phyloP scores from a whole-genome alignment of 805 yeast species.

The Lipomyces chichibuensis region DNA sequence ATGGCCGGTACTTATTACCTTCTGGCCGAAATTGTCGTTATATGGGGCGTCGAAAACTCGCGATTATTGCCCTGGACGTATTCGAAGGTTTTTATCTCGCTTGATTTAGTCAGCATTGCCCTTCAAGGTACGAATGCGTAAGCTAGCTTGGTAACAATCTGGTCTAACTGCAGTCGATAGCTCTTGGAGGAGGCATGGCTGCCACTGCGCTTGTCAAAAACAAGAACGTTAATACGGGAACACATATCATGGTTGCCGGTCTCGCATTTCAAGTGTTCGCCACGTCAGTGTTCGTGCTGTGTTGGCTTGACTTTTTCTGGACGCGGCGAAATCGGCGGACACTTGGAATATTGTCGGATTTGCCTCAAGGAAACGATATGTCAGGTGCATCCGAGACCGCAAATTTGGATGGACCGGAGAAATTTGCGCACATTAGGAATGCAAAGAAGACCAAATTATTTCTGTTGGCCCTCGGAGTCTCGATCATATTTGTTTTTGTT shows the following conservation, averaged over 20 bases:
- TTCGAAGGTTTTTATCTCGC: slow-evolving; percentile 63
- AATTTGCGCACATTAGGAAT: slow-evolving; percentile 21
- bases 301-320: slow-evolving; percentile 6
- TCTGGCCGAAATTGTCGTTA: slow-evolving; percentile 65
- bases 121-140: slow-evolving; percentile 51
- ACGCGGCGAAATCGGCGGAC: slow-evolving; percentile 3
- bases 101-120: slow-evolving; percentile 65
- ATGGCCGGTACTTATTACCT: slow-evolving; percentile 82
- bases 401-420: slow-evolving; percentile 5
- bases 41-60: slow-evolving; percentile 59
- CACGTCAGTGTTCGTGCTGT: slow-evolving; percentile 59
- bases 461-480: slow-evolving; percentile 7
- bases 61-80: slow-evolving; percentile 59
- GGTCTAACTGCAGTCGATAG: not conserved
- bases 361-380: slow-evolving; percentile 2
- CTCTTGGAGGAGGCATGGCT: slow-evolving; percentile 71
- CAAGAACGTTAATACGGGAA: slow-evolving; percentile 51
- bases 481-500: slow-evolving; percentile 53
- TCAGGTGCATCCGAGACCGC: not conserved
- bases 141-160: not conserved
- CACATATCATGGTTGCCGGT: slow-evolving; percentile 75
- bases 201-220: slow-evolving; percentile 49
- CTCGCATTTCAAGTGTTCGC: slow-evolving; percentile 74
- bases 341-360: not conserved
- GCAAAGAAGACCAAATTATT: slow-evolving; percentile 3